phyloP scores from a whole-genome alignment of 495 filamentous ascomycete genomes.

The Clohesyomyces aquaticus region DNA sequence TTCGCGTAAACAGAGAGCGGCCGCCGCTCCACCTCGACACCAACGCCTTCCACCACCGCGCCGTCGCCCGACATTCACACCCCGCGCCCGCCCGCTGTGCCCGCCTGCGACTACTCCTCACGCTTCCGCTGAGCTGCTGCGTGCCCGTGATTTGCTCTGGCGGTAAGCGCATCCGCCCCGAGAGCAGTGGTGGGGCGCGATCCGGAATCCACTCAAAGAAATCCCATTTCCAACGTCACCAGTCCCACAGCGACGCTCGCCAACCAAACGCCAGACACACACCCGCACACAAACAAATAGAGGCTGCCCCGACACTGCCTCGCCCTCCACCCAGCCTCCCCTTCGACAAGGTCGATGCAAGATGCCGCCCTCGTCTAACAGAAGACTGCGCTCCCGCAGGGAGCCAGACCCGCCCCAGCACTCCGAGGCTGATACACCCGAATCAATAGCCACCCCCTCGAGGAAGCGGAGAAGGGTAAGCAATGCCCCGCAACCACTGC shows the following conservation, averaged over 20 bases:
- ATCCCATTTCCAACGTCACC: background rate
- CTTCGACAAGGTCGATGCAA: constrained; percentile 27
- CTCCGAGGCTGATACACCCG: constrained; percentile 48
- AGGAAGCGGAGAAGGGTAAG: constrained; percentile 45
- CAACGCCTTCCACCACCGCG: background rate
- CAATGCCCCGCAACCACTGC: background rate
- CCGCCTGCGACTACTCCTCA: background rate
- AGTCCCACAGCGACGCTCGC: no score
- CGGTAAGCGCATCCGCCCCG: background rate
- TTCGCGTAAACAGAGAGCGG: background rate
- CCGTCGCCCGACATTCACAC: background rate
- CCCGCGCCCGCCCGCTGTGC: no score
- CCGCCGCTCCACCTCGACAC: constrained; percentile 5
- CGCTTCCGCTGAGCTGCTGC: background rate
- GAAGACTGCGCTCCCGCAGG: constrained; percentile 36
- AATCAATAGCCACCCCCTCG: constrained; percentile 47
- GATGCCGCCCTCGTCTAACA: constrained; percentile 39
- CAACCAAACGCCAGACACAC: background rate
- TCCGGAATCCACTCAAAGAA: no score
- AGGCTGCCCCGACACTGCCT: background rate
- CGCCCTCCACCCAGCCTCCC: background rate
- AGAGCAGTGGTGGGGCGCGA: no score
- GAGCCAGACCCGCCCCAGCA: constrained; percentile 36
- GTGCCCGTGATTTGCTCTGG: background rate
- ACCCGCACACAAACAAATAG: constrained; percentile 1